Conservation (phyloP, 257 asterid species). For the Lycium barbarum region DNA sequence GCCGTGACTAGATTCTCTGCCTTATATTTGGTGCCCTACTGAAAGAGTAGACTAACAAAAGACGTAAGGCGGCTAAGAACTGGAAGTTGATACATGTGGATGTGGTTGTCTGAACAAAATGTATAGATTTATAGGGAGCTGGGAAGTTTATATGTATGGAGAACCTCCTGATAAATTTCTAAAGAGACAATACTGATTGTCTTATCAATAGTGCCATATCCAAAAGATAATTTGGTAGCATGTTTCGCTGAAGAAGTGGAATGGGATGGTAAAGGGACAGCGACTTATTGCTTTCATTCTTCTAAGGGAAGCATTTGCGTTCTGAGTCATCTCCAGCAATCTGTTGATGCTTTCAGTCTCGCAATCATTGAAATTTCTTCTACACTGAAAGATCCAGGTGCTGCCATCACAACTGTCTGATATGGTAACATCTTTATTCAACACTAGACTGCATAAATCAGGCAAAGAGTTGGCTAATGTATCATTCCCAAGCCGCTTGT, state of each 20-base stretch:
- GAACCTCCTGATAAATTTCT: not conserved
- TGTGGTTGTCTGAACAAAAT: not conserved
- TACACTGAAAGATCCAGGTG: not conserved
- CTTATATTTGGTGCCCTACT: conserved; percentile 12
- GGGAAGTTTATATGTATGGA: not conserved
- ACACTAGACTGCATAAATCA: not conserved
- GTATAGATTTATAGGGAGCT: not conserved
- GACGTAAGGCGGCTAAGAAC: not conserved
- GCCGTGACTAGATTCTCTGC: conserved; percentile 9
- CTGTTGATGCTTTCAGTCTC: not conserved
- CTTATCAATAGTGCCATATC: not conserved
- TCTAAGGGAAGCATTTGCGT: too few species aligned
- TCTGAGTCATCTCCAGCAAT: not conserved
- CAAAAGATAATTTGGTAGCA: not conserved
- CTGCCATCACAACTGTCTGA: not conserved
- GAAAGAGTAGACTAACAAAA: conserved; percentile 16
- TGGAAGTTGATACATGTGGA: not conserved
- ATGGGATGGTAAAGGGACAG: not conserved
- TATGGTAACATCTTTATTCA: not conserved
- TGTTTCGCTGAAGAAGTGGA: not conserved
- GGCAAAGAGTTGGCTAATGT: not conserved
- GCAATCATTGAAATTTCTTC: not conserved
- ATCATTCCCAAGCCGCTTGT: not conserved
- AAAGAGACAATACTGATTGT: not conserved
- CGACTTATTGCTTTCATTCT: too few species aligned